Conservation (phyloP, 306 rosid species). For the Betula pendula region DNA sequence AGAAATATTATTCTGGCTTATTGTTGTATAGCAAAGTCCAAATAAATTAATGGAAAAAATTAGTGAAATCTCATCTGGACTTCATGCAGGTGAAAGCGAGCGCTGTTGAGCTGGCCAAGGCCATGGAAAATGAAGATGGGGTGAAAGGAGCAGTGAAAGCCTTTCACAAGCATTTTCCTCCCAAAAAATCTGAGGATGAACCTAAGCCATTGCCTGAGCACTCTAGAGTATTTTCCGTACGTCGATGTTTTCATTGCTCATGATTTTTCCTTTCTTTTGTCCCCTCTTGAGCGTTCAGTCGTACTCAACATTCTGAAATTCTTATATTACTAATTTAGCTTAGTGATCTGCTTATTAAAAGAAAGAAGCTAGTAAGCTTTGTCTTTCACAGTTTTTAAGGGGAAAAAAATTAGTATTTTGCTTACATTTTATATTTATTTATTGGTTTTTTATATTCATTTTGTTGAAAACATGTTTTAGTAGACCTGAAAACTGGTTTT, state of each 20-base stretch:
- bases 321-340: not conserved
- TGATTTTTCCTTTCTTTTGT: conserved; percentile 1
- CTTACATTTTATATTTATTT: too few species aligned
- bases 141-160: conserved; percentile 77
- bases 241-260: conserved; percentile 49
- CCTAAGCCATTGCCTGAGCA: conserved; percentile 8
- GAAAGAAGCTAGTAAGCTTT: too few species aligned
- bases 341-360: too few species aligned
- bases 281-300: not conserved
- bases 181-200: not conserved
- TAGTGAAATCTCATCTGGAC: not conserved
- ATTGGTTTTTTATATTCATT: too few species aligned
- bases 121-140: conserved; percentile 84
- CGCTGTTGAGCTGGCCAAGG: conserved; percentile 62
- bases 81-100: conserved; percentile 63
- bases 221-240: conserved; percentile 24
- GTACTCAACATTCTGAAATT: not conserved
- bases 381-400: too few species aligned
- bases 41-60: not conserved
- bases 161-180: conserved; percentile 68
- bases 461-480: too few species aligned
- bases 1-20: not conserved
- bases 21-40: not conserved
- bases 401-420: too few species aligned
- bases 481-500: too few species aligned